Conservation (phyloP, 2,329 filamentous ascomycete species). For the Ophiostoma pallidulum region DNA sequence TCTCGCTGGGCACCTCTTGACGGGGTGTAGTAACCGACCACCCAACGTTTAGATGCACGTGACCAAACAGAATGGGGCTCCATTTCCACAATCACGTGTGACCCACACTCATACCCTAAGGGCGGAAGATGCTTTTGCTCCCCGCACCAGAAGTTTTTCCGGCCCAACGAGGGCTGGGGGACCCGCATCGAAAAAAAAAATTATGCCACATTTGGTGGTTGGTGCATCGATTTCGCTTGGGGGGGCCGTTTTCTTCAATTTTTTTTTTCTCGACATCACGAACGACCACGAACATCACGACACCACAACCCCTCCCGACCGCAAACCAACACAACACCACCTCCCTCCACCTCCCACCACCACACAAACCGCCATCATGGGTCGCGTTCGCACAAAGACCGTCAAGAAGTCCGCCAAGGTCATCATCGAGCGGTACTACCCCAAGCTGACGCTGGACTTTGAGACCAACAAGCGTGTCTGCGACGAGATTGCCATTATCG, state of each 20-base stretch:
- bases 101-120: constrained; percentile 4
- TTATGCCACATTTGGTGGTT: constrained; percentile 6
- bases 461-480: constrained; percentile 86
- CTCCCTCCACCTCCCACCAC: constrained; percentile 27
- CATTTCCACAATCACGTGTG: constrained; percentile 6
- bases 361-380: constrained; percentile 48
- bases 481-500: constrained; percentile 99
- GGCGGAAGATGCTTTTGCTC: background rate
- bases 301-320: constrained; percentile 20
- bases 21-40: too few species aligned
- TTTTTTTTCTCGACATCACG: background rate
- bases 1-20: too few species aligned
- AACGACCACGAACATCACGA: constrained; percentile 9
- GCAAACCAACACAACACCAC: constrained; percentile 25
- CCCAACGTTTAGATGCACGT: too few species aligned
- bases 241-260: background rate
- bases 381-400: constrained; percentile 62
- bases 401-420: constrained; percentile 86
- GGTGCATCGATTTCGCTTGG: too few species aligned
- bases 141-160: constrained; percentile 2
- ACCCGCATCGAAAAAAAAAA: constrained; percentile 3
- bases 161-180: background rate
- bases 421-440: constrained; percentile 98
- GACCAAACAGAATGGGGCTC: too few species aligned
- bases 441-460: constrained; percentile 97